Conservation (phyloP, 2,329 filamentous ascomycete genomes). For the Macrophomina pseudophaseolina region DNA sequence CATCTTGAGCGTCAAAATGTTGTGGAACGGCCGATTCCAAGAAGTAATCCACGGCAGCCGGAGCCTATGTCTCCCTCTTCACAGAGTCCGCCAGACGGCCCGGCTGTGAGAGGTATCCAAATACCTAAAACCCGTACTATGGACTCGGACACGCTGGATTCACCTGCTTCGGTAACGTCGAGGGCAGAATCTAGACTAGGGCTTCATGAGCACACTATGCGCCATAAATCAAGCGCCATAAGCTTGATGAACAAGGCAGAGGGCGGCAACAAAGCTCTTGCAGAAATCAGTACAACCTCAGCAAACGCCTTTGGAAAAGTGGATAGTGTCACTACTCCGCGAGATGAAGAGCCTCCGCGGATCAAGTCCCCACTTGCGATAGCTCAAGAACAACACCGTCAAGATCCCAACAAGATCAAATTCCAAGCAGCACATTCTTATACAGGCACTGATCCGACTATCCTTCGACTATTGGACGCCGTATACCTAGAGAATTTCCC, state of each 20-base stretch:
- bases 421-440: conserved; percentile 79
- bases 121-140: conserved; percentile 30
- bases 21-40: not conserved
- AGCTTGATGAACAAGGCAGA: conserved; percentile 65
- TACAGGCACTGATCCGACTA: conserved; percentile 71
- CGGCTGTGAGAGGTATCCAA: conserved; percentile 41
- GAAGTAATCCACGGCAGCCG: conserved; percentile 36
- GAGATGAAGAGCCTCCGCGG: conserved; percentile 39
- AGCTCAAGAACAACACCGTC: conserved; percentile 37
- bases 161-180: conserved; percentile 29
- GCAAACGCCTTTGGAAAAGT: conserved; percentile 69
- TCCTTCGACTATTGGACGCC: conserved; percentile 73
- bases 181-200: conserved; percentile 14
- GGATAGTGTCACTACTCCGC: conserved; percentile 53
- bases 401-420: conserved; percentile 47
- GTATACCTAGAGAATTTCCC: conserved; percentile 76
- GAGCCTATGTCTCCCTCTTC: conserved; percentile 31
- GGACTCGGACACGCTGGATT: conserved; percentile 11
- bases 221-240: conserved; percentile 62
- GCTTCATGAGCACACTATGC: conserved; percentile 33
- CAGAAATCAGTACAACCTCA: conserved; percentile 69
- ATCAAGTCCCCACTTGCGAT: conserved; percentile 36
- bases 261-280: conserved; percentile 59
- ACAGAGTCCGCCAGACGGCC: conserved; percentile 25
- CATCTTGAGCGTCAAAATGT: conserved; percentile 41